A percentile compares a stretch with the other conserved stretches of the same genome.
These are phyloP conservation scores for Dianthus caryophyllus DNA, from an alignment of 148 eudicot species.

Conservation along the genomic window DNA sequence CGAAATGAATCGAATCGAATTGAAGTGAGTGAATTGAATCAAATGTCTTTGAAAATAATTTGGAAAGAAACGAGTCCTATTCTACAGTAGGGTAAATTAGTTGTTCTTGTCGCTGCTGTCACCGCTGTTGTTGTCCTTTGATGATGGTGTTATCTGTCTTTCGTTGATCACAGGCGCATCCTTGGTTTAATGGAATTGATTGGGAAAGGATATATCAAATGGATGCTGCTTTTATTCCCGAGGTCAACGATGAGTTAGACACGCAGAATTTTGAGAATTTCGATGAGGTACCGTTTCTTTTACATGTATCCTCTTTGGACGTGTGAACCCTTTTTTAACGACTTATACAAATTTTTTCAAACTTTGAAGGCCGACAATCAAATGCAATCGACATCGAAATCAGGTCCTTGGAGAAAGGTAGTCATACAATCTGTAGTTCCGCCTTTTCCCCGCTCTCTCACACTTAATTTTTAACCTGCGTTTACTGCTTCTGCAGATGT, in stretches of 20 bases:
- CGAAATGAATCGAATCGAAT: too few relatives aligned
- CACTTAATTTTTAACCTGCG: neutral
- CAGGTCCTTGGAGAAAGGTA: constrained; percentile 99
- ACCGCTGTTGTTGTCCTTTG: neutral
- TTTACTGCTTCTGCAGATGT: constrained; percentile 54
- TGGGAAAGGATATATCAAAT: constrained; percentile 85
- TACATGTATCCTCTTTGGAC: constrained; percentile 1
- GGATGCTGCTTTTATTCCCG: constrained; percentile 95
- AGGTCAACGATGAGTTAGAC: constrained; percentile 92
- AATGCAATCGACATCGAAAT: constrained; percentile 52
- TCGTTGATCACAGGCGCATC: constrained; percentile 47
- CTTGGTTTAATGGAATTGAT: constrained; percentile 73
- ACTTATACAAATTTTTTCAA: constrained; percentile 5
- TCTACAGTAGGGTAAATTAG: neutral
- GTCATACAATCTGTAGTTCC: neutral
- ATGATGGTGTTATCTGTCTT: constrained; percentile 5
- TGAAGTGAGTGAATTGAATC: too few relatives aligned
- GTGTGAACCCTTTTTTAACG: constrained; percentile 5
- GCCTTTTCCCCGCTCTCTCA: neutral
- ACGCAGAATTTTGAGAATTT: constrained; percentile 97
- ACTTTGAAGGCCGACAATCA: constrained; percentile 61
- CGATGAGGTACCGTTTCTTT: constrained; percentile 60
- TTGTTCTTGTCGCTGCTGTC: too few relatives aligned
- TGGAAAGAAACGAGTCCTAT: too few relatives aligned
- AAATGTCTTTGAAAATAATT: too few relatives aligned